Conservation (phyloP, 768 basidiomycete species). For the Boletus barrowsii region DNA sequence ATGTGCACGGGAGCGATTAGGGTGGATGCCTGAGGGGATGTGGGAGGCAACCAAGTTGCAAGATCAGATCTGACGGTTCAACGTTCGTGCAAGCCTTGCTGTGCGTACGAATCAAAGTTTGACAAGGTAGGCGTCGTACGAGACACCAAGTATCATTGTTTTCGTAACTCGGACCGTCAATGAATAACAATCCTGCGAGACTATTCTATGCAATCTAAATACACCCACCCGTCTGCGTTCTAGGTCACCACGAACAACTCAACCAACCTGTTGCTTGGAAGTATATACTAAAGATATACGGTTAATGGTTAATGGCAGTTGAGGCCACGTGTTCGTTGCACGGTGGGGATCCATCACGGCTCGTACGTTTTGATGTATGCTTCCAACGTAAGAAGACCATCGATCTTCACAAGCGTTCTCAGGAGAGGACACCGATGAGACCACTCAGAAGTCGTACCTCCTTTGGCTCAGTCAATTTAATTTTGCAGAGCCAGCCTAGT, state of each 20-base stretch:
- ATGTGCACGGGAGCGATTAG: conserved; percentile 15
- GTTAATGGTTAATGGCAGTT: conserved; percentile 19
- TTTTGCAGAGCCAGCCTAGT: conserved; percentile 94
- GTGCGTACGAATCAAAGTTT: too few relatives aligned
- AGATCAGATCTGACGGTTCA: too few relatives aligned
- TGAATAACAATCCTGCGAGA: background rate
- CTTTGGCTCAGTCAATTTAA: conserved; percentile 69
- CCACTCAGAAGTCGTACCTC: conserved; percentile 52
- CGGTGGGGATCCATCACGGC: conserved; percentile 20
- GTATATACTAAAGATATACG: background rate
- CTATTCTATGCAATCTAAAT: conserved; percentile 12
- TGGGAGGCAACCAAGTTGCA: background rate
- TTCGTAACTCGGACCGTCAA: background rate
- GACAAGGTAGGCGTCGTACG: too few relatives aligned
- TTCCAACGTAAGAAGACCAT: conserved; percentile 67
- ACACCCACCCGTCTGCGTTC: conserved; percentile 1
- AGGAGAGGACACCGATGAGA: background rate
- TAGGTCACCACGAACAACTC: background rate
- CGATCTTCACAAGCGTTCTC: conserved; percentile 45
- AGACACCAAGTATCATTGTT: too few relatives aligned
- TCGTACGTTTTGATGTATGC: conserved; percentile 69
- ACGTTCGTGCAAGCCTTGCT: too few relatives aligned
- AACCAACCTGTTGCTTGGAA: background rate
- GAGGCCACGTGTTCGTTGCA: conserved; percentile 15
- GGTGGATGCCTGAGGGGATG: conserved; percentile 13